These are phyloP conservation scores for Symbiodinium natans DNA, from an alignment of 73 alveolate genomes.

Conservation along the genomic window DNA sequence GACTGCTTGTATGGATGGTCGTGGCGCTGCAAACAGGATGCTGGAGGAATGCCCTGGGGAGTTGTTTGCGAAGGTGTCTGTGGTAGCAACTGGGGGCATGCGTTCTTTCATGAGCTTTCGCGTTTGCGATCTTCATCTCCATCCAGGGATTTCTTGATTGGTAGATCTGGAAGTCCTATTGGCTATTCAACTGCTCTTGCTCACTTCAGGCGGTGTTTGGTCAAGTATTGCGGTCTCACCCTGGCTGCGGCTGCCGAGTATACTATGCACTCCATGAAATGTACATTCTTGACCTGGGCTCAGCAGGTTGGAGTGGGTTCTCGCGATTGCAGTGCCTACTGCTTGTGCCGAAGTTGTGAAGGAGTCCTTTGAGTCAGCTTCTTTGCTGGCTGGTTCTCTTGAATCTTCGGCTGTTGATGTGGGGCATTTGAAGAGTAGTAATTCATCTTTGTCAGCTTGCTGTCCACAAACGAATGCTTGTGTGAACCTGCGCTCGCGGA, in stretches of 20 bases:
- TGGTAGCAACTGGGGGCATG: not conserved
- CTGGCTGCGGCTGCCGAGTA: not conserved
- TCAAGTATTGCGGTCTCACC: not conserved
- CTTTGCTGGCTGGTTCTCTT: not conserved
- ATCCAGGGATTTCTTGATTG: not conserved
- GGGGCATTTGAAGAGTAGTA: not conserved
- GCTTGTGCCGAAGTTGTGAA: not conserved
- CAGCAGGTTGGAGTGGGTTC: not conserved
- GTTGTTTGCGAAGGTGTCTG: not conserved
- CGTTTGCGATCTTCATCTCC: not conserved
- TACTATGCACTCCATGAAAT: not conserved
- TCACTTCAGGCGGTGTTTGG: not conserved
- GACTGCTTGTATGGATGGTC: not conserved
- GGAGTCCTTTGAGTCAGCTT: not conserved
- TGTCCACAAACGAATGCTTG: not conserved
- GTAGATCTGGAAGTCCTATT: not conserved
- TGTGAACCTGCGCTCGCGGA: not conserved
- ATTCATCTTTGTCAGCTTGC: not conserved
- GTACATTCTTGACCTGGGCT: constrained; percentile 1
- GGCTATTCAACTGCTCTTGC: not conserved
- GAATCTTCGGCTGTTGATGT: not conserved
- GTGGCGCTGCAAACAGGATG: not conserved
- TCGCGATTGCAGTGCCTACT: not conserved
- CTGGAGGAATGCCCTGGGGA: not conserved
- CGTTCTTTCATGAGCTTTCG: not conserved